phyloP scores from a whole-genome alignment of 306 rosid species.

The Cucumis melo region DNA sequence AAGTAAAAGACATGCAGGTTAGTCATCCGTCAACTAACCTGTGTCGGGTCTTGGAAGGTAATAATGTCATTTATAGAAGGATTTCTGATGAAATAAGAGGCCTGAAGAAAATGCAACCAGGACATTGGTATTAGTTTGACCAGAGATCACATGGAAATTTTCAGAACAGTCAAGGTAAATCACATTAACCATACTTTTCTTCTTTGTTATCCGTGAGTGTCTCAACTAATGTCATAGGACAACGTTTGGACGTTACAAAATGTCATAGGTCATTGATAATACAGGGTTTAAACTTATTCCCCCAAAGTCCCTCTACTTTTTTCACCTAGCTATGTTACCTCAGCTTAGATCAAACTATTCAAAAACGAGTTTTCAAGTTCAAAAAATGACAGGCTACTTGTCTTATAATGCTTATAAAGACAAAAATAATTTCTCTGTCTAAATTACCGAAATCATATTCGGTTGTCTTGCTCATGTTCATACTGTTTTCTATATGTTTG shows the following conservation, averaged over 20 bases:
- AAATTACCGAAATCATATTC: background rate
- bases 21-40: conserved; percentile 35
- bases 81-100: conserved; percentile 48
- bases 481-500: background rate
- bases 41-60: conserved; percentile 63
- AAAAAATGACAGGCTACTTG: background rate
- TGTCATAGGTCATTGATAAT: background rate
- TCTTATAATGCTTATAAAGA: background rate
- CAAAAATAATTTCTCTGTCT: background rate
- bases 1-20: conserved; percentile 7
- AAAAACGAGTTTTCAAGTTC: background rate
- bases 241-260: background rate
- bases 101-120: conserved; percentile 30
- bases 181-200: background rate
- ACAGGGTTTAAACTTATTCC: background rate
- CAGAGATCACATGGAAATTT: background rate
- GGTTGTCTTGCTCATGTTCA: background rate
- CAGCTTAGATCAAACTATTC: background rate
- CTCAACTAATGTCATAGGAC: background rate
- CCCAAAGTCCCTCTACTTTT: background rate
- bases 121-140: background rate
- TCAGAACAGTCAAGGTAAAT: background rate
- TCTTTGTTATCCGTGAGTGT: background rate
- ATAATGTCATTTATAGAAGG: conserved; percentile 62
- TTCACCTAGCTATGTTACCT: background rate